Conservation (phyloP, 2,329 filamentous ascomycete genomes). For the Raffaelea arxii region DNA sequence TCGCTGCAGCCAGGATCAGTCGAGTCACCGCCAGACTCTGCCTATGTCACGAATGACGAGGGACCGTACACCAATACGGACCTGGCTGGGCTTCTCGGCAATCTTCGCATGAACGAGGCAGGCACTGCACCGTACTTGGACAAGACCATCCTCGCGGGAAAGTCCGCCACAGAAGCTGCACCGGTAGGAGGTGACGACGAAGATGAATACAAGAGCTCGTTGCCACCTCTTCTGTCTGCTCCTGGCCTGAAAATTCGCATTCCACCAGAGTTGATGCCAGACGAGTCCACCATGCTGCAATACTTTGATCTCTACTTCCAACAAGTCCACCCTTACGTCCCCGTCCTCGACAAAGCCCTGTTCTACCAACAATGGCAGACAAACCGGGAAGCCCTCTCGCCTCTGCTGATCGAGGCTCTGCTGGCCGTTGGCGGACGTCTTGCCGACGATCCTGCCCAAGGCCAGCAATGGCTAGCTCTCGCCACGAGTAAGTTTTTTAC, state of each 20-base stretch:
- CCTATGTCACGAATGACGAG: slow-evolving; percentile 34
- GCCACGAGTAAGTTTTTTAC: slow-evolving; percentile 60
- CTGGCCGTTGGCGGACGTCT: slow-evolving; percentile 83
- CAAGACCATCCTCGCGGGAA: slow-evolving; percentile 31
- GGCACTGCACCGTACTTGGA: slow-evolving; percentile 85
- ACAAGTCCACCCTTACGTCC: slow-evolving; percentile 86
- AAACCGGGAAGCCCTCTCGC: slow-evolving; percentile 75
- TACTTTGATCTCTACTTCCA: slow-evolving; percentile 89
- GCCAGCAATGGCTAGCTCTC: slow-evolving; percentile 86
- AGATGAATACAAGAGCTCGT: slow-evolving; percentile 61
- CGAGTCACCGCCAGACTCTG: slow-evolving; percentile 34
- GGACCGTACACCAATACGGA: slow-evolving; percentile 61
- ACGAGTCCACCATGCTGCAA: slow-evolving; percentile 67
- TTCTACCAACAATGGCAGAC: slow-evolving; percentile 88
- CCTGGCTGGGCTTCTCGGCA: slow-evolving; percentile 72
- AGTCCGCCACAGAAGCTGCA: slow-evolving; percentile 36
- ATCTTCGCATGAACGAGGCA: slow-evolving; percentile 76
- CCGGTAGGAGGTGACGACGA: slow-evolving; percentile 58
- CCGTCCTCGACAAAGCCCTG: slow-evolving; percentile 70
- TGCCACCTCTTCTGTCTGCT: slow-evolving; percentile 59
- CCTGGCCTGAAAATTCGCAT: slow-evolving; percentile 76
- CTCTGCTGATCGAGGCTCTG: slow-evolving; percentile 78
- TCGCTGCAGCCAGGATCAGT: slow-evolving; percentile 35
- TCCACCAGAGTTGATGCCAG: slow-evolving; percentile 85
- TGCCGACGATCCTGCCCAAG: slow-evolving; percentile 73